These are phyloP conservation scores for Malus domestica DNA, from an alignment of 306 rosid genomes.

Conservation along the genomic window DNA sequence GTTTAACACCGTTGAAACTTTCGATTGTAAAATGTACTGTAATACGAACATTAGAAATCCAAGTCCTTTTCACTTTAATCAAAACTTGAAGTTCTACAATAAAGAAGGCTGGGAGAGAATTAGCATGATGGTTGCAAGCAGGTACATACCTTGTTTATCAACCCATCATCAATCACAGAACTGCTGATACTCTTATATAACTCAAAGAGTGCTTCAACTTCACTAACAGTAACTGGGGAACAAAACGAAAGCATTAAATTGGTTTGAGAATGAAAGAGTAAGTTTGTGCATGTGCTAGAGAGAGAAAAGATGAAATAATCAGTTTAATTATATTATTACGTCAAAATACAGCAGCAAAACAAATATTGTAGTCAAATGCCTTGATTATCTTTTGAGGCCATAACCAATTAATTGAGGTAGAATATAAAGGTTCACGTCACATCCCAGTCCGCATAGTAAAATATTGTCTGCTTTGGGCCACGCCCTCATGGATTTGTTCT, in stretches of 20 bases:
- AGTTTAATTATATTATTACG: neutral
- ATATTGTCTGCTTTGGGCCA: no score
- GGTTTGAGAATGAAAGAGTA: neutral
- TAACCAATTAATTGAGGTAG: neutral
- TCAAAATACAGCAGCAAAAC: neutral
- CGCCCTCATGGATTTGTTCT: no score
- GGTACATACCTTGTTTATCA: constrained; percentile 71
- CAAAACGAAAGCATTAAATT: constrained; percentile 6
- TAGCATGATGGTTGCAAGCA: neutral
- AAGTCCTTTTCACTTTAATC: neutral
- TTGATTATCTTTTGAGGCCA: neutral
- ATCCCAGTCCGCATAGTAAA: no score
- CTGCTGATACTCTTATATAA: constrained; percentile 77
- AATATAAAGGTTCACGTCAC: neutral
- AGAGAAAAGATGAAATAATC: neutral
- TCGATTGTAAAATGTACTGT: neutral
- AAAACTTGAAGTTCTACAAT: neutral
- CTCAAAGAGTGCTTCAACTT: constrained; percentile 89
- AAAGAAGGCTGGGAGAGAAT: neutral
- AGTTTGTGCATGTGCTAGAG: neutral
- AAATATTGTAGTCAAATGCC: neutral
- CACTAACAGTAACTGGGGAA: constrained; percentile 67
- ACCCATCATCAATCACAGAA: constrained; percentile 74
- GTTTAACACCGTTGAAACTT: neutral
- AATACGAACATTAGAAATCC: neutral